Percentiles rank a stretch among this genome's conserved stretches.
phyloP scores from a whole-genome alignment of 805 yeast genomes.

The Allodekkera sacchari region DNA sequence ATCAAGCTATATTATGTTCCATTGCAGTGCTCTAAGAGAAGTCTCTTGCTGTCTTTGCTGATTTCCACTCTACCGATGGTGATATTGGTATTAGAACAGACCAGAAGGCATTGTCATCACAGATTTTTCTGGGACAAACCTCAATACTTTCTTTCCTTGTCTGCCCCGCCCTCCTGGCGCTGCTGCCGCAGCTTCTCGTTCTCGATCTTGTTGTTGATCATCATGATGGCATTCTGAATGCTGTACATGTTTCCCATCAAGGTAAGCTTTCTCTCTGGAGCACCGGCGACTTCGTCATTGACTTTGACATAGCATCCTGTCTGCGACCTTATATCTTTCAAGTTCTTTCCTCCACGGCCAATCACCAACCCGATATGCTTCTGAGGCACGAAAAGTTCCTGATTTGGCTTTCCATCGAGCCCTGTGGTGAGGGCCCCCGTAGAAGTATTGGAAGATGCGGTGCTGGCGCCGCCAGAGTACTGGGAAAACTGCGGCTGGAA shows the following conservation, averaged over 20 bases:
- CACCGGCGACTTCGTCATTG: slow-evolving; percentile 48
- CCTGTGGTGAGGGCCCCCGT: slow-evolving; percentile 11
- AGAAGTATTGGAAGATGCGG: slow-evolving; percentile 6
- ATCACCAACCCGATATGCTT: slow-evolving; percentile 76
- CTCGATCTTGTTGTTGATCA: slow-evolving; percentile 66
- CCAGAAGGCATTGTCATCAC: background rate
- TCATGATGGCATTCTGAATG: slow-evolving; percentile 62
- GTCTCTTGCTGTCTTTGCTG: too few species aligned
- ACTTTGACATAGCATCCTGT: slow-evolving; percentile 73
- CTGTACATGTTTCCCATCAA: slow-evolving; percentile 60
- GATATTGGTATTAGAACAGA: too few species aligned
- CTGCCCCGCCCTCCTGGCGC: slow-evolving; percentile 10
- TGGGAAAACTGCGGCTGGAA: slow-evolving; percentile 2
- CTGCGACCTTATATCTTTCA: slow-evolving; percentile 65
- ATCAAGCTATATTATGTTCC: too few species aligned
- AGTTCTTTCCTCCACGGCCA: slow-evolving; percentile 79
- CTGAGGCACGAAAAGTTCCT: slow-evolving; percentile 70
- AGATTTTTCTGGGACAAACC: background rate
- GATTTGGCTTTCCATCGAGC: slow-evolving; percentile 44
- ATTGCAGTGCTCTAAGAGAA: too few species aligned
- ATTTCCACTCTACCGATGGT: too few species aligned
- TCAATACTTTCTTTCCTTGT: background rate
- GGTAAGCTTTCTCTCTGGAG: slow-evolving; percentile 54
- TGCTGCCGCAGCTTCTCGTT: slow-evolving; percentile 40
- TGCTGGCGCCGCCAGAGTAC: slow-evolving; percentile 1